Conservation (phyloP, 345 rosid species). For the Aquilaria yunnanensis region DNA sequence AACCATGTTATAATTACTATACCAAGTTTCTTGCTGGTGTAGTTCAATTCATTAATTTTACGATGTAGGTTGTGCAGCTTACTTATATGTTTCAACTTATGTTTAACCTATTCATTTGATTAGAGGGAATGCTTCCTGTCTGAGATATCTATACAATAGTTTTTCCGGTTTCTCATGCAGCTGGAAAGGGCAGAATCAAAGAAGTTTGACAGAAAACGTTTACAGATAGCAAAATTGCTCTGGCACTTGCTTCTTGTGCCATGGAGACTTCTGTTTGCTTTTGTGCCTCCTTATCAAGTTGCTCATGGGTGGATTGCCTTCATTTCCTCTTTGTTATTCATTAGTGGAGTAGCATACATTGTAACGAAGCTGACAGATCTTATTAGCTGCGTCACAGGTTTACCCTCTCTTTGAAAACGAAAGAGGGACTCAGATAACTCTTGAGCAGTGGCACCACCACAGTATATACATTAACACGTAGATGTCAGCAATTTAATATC, state of each 20-base stretch:
- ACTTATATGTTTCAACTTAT: too few relatives aligned
- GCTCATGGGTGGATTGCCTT: conserved; percentile 95
- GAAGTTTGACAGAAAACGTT: conserved; percentile 37
- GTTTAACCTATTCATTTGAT: too few relatives aligned
- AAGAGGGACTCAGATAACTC: not conserved
- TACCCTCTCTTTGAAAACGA: not conserved
- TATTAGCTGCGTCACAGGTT: conserved; percentile 94
- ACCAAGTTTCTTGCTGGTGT: too few relatives aligned
- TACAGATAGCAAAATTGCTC: conserved; percentile 33
- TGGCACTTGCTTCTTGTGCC: conserved; percentile 69
- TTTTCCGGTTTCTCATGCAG: conserved; percentile 35
- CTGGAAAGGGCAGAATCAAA: conserved; percentile 52
- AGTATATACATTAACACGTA: too few relatives aligned
- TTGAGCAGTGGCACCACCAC: too few relatives aligned
- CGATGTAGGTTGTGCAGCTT: too few relatives aligned
- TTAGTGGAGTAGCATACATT: conserved; percentile 74
- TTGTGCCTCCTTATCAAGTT: conserved; percentile 82
- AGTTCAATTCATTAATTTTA: too few relatives aligned
- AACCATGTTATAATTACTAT: too few relatives aligned
- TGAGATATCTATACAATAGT: not conserved
- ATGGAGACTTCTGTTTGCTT: conserved; percentile 79
- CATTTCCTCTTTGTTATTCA: conserved; percentile 72
- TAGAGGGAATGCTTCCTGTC: not conserved
- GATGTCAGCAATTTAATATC: conserved; percentile 6
- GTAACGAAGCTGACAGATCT: conserved; percentile 73